Conservation (phyloP, 768 basidiomycete species). For the Chalciporus chontae region DNA sequence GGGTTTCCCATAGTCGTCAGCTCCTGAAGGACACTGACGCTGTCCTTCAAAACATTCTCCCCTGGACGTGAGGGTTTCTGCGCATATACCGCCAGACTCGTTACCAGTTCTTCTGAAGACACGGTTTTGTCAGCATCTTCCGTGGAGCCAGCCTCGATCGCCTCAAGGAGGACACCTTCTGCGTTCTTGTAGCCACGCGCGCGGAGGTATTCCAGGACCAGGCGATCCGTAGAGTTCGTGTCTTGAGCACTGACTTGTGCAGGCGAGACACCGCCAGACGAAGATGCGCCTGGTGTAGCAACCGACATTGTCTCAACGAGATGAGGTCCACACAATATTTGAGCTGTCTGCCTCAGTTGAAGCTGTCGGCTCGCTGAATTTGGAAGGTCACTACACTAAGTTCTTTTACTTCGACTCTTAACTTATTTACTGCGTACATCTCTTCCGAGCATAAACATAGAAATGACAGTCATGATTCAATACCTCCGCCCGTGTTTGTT, state of each 20-base stretch:
- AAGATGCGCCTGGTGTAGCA: conserved; percentile 33
- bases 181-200: conserved; percentile 43
- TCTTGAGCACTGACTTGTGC: conserved; percentile 28
- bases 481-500: conserved; percentile 6
- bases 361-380: background rate
- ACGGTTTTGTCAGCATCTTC: conserved; percentile 38
- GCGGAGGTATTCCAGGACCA: conserved; percentile 49
- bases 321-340: background rate
- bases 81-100: conserved; percentile 61
- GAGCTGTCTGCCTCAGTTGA: background rate
- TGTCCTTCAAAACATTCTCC: conserved; percentile 70
- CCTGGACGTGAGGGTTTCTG: conserved; percentile 63
- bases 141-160: conserved; percentile 29
- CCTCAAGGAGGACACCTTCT: conserved; percentile 41
- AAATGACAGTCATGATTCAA: background rate
- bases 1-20: conserved; percentile 67
- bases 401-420: background rate
- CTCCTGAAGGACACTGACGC: conserved; percentile 61
- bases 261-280: conserved; percentile 32
- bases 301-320: conserved; percentile 25
- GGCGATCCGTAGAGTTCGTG: conserved; percentile 33
- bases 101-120: conserved; percentile 51
- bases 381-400: background rate
- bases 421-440: background rate
- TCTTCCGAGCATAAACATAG: too few relatives aligned